Base-by-base conservation (phyloP, 257 asterid genomes). In the Linderniella brevidens region DNA sequence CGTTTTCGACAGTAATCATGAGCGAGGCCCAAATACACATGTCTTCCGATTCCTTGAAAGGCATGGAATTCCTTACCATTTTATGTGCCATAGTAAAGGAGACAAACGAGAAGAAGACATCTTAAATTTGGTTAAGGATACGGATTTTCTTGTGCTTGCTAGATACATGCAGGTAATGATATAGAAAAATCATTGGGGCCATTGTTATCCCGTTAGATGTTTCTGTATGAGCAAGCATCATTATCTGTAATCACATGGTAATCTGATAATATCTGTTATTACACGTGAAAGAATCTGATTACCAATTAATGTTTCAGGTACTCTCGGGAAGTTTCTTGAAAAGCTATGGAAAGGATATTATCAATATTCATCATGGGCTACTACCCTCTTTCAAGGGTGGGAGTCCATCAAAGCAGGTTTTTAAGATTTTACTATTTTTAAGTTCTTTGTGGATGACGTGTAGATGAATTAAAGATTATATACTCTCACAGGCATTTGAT, bases 381-480 rank as follows among this genome's bases (percentile, higher is more conserved):
- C 62, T 88, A 71, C 97, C 97, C 37, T 84, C 95, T 17, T 88
- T 88, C 74, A 88, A 88, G 79, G 97, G 95, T 48, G 92, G 97
- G 54, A 54, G 55, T 65, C 95, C 97, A 53, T 75, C 95, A 50
- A 83, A 69, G 70, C 92, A 88, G 93, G 97, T 83, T 46, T 46
- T 17, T 36, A 17, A 38, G 43, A 46, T 35, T 5, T 43, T 44
- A 13, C 10, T 44, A 15, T 17, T 9, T 11, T 13, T 11, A 9
- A 13, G 17, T 18, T 13, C 19, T 44, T 18, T 17, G 48, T 10
- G 14, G 48, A 8, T 44, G 48, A 32, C 38, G 41, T 38, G 36
- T 52, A 19, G 32, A 40, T 45, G 53, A 43, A 16, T 39, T 41
- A 60, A 44, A 55, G 41, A 13, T 51, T 13, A 25, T 15, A 37